Evolutionary conservation across 192 early-diverging fungal species (phyloP).

Genomic region (Pilobolus umbonatus): DNA sequence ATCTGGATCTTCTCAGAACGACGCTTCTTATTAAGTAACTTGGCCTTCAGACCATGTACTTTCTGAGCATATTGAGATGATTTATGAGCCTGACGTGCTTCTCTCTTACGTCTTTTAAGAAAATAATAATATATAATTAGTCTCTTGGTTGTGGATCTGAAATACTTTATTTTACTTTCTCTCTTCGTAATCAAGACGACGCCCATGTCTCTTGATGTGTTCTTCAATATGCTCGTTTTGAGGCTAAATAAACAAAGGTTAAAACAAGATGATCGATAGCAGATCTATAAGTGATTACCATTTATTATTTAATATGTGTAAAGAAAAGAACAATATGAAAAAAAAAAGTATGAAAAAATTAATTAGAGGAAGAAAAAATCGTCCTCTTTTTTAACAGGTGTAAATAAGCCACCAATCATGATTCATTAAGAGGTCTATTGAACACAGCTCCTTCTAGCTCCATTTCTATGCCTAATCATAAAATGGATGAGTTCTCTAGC

Average conservation of each 20-base stretch:
- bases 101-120: slow-evolving; percentile 78
- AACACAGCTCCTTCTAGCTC: slow-evolving; percentile 3
- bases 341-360: background rate
- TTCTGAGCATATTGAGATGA: slow-evolving; percentile 90
- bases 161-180: slow-evolving; percentile 62
- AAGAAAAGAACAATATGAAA: background rate
- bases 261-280: no score
- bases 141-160: background rate
- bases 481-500: background rate
- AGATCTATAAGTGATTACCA: no score
- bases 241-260: slow-evolving; percentile 30
- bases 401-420: background rate
- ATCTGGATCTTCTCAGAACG: slow-evolving; percentile 99
- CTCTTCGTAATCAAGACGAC: slow-evolving; percentile 92
- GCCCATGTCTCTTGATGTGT: slow-evolving; percentile 94
- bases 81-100: slow-evolving; percentile 92
- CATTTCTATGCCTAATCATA: slow-evolving; percentile 7
- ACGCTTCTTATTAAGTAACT: slow-evolving; percentile 98
- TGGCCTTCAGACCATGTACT: slow-evolving; percentile 96
- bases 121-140: background rate
- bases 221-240: slow-evolving; percentile 99
- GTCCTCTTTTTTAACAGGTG: background rate
- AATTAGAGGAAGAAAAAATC: background rate
- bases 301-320: background rate
- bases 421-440: no score